phyloP scores from a whole-genome alignment of 164 flowering plant species.

The Paratinospora sagittata region DNA sequence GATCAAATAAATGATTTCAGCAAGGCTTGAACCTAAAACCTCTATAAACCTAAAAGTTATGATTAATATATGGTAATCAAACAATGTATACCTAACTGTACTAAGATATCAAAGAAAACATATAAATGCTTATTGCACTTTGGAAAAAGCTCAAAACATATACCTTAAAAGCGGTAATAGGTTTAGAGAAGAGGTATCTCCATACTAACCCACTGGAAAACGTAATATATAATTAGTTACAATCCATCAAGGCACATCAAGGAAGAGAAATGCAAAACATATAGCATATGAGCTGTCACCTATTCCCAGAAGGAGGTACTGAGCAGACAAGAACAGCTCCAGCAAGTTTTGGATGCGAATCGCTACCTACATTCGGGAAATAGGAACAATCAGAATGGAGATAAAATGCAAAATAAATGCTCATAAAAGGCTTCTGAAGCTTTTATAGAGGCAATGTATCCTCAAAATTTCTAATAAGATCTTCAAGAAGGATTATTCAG shows the following conservation, averaged over 20 bases:
- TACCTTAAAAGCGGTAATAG: constrained; percentile 91
- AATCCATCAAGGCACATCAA: neutral
- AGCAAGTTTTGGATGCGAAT: constrained; percentile 40
- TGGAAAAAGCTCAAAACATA: neutral
- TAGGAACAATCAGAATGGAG: neutral
- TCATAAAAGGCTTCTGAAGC: neutral
- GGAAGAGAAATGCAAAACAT: neutral
- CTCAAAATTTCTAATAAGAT: neutral
- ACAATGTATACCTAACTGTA: no score
- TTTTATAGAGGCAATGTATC: neutral
- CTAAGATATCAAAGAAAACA: neutral
- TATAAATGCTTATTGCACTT: neutral
- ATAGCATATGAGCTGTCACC: constrained; percentile 37
- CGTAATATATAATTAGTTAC: constrained; percentile 10
- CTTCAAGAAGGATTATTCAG: neutral
- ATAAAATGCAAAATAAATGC: neutral
- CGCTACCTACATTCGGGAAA: constrained; percentile 25
- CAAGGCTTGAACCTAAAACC: no score
- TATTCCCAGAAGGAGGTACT: constrained; percentile 90
- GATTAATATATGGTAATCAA: no score
- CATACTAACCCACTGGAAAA: constrained; percentile 67
- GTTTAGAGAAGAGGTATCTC: constrained; percentile 83
- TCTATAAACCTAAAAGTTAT: no score
- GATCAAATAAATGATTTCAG: no score
- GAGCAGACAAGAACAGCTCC: constrained; percentile 86